These are phyloP conservation scores for Magnaporthiopsis poae DNA, from an alignment of 2,329 filamentous ascomycete species.

Conservation along the genomic window DNA sequence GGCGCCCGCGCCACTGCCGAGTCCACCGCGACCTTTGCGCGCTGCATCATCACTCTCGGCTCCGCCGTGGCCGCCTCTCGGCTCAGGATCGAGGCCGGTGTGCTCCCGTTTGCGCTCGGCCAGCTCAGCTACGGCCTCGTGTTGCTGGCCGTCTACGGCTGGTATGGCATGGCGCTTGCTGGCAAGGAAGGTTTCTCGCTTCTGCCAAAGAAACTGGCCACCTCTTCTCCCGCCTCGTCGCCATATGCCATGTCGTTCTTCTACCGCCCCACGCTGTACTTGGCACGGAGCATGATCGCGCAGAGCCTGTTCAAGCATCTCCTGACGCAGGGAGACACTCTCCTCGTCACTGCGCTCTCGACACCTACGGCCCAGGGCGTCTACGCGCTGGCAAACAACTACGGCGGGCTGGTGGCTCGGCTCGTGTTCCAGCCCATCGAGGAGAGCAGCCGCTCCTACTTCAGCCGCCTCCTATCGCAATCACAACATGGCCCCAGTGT, in stretches of 20 bases:
- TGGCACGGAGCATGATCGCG: slow-evolving; percentile 73
- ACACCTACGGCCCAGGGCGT: slow-evolving; percentile 74
- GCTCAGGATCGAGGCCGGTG: slow-evolving; percentile 50
- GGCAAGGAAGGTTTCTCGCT: slow-evolving; percentile 58
- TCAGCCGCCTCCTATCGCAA: slow-evolving; percentile 62
- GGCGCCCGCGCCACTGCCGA: slow-evolving; percentile 74
- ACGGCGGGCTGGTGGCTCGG: slow-evolving; percentile 77
- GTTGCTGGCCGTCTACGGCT: slow-evolving; percentile 60
- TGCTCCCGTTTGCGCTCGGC: slow-evolving; percentile 80
- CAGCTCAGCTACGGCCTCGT: slow-evolving; percentile 66
- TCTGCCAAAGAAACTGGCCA: slow-evolving; percentile 33
- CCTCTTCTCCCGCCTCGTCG: slow-evolving; percentile 11
- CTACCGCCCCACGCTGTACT: slow-evolving; percentile 57
- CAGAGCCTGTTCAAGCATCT: slow-evolving; percentile 88
- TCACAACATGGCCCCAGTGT: slow-evolving; percentile 22
- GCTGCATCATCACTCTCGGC: slow-evolving; percentile 66
- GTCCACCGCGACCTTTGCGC: slow-evolving; percentile 65
- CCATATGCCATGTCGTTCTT: slow-evolving; percentile 52
- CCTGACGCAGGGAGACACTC: slow-evolving; percentile 85
- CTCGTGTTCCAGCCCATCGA: slow-evolving; percentile 91
- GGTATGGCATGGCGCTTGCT: slow-evolving; percentile 49
- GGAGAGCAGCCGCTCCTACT: slow-evolving; percentile 82
- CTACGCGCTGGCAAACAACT: slow-evolving; percentile 90
- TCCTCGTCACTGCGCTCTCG: slow-evolving; percentile 72
- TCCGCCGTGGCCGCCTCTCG: slow-evolving; percentile 46